Evolutionary conservation across 768 basidiomycete genomes (phyloP).

Genomic region (Antrodiella citrinella): DNA sequence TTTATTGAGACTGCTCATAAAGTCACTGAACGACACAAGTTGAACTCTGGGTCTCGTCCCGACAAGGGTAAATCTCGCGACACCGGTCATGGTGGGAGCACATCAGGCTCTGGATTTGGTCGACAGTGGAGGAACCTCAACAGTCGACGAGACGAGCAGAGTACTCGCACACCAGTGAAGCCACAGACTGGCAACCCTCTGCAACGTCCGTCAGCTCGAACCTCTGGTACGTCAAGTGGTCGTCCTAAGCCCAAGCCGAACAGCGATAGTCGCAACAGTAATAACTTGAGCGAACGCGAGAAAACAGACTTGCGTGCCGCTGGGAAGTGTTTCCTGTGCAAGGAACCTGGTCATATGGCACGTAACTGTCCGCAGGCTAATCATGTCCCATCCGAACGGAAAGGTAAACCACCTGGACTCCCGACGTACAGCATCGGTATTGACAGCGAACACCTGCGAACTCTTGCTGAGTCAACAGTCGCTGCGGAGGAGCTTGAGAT

Average conservation of each 20-base stretch:
- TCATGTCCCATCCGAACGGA: neutral
- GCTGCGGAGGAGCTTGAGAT: neutral
- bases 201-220: too few species aligned
- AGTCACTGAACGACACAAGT: neutral
- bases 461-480: neutral
- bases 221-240: too few species aligned
- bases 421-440: neutral
- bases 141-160: too few species aligned
- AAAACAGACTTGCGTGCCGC: constrained; percentile 5
- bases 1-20: constrained; percentile 22
- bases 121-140: neutral
- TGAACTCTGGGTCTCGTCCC: neutral
- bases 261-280: neutral
- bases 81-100: neutral
- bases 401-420: constrained; percentile 4
- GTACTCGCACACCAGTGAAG: too few species aligned
- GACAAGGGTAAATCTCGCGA: neutral
- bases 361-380: neutral
- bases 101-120: neutral
- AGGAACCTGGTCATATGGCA: constrained; percentile 8
- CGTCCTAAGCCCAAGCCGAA: neutral
- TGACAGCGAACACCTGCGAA: constrained; percentile 4
- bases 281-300: constrained; percentile 7
- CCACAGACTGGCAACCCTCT: neutral
- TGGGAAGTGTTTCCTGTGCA: constrained; percentile 8